These are phyloP conservation scores for Boehmeria nivea DNA, from an alignment of 306 rosid species.

Conservation along the genomic window DNA sequence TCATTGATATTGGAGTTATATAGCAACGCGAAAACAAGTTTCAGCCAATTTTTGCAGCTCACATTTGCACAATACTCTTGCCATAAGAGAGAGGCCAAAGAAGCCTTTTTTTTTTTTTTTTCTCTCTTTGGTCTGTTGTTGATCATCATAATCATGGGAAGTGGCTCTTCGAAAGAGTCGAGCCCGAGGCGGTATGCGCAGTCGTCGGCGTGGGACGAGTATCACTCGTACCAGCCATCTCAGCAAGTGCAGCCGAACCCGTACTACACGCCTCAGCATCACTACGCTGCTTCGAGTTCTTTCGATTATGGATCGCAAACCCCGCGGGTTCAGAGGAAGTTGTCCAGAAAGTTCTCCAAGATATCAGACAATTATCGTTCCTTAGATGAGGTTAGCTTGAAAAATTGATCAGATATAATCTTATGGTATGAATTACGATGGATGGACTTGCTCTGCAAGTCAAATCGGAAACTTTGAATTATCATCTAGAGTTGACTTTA, in stretches of 20 bases:
- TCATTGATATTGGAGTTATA: no score
- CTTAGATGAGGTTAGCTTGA: slow-evolving; percentile 60
- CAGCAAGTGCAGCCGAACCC: slow-evolving; percentile 38
- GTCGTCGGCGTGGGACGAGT: slow-evolving; percentile 41
- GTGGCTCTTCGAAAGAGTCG: slow-evolving; percentile 30
- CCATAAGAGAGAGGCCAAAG: no score
- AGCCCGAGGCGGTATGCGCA: slow-evolving; percentile 26
- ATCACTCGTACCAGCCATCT: no score
- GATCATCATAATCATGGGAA: slow-evolving; percentile 69
- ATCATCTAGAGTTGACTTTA: slow-evolving; percentile 12
- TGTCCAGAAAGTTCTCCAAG: slow-evolving; percentile 60
- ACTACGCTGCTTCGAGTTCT: slow-evolving; percentile 25
- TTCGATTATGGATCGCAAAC: slow-evolving; percentile 25
- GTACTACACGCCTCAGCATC: slow-evolving; percentile 40
- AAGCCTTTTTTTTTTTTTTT: no score
- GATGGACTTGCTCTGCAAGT: no score
- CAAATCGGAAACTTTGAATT: no score
- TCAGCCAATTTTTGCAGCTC: background rate
- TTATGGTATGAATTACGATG: no score
- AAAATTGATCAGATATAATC: no score
- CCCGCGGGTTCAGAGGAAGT: slow-evolving; percentile 35
- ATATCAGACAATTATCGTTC: slow-evolving; percentile 78
- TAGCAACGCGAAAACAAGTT: slow-evolving; percentile 1
- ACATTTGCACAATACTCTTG: no score
- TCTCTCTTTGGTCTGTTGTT: background rate